Evolutionary conservation across 2,329 filamentous ascomycete genomes (phyloP).

Genomic region (Epichloe gansuensis): DNA sequence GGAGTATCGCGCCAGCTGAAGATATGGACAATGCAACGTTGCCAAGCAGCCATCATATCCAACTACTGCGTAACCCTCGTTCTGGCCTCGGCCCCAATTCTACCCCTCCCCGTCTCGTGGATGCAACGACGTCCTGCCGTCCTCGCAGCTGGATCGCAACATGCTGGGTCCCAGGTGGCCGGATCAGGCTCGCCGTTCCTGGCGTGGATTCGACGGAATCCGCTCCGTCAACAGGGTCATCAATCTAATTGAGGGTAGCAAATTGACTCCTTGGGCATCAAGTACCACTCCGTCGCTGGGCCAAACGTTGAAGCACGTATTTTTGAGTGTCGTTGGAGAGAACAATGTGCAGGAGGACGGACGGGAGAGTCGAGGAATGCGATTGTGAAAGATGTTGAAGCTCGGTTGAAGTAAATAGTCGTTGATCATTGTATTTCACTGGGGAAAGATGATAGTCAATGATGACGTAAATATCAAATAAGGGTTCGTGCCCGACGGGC

Average conservation of each 20-base stretch:
- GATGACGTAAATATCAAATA: too few species aligned
- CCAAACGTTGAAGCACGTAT: slow-evolving; percentile 58
- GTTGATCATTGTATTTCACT: too few species aligned
- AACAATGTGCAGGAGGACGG: slow-evolving; percentile 27
- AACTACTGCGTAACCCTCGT: slow-evolving; percentile 52
- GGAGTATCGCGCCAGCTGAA: too few species aligned
- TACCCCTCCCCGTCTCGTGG: slow-evolving; percentile 35
- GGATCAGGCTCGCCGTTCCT: slow-evolving; percentile 29
- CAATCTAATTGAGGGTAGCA: slow-evolving; percentile 45
- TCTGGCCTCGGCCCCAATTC: slow-evolving; percentile 44
- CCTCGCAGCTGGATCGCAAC: slow-evolving; percentile 42
- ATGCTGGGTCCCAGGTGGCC: slow-evolving; percentile 43
- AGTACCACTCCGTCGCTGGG: slow-evolving; percentile 54
- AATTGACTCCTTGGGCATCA: slow-evolving; percentile 44
- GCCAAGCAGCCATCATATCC: slow-evolving; percentile 28
- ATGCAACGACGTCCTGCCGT: slow-evolving; percentile 35
- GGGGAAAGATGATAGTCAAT: too few species aligned
- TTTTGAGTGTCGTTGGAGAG: slow-evolving; percentile 54
- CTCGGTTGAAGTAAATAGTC: not conserved
- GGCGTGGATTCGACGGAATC: not conserved
- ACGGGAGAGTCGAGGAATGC: not conserved
- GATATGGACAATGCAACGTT: too few species aligned
- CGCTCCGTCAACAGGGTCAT: slow-evolving; percentile 20
- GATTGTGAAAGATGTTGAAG: not conserved
- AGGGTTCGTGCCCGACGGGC: too few species aligned